Conservation (phyloP, 495 filamentous ascomycete genomes). For the Aspergillus leporis region DNA sequence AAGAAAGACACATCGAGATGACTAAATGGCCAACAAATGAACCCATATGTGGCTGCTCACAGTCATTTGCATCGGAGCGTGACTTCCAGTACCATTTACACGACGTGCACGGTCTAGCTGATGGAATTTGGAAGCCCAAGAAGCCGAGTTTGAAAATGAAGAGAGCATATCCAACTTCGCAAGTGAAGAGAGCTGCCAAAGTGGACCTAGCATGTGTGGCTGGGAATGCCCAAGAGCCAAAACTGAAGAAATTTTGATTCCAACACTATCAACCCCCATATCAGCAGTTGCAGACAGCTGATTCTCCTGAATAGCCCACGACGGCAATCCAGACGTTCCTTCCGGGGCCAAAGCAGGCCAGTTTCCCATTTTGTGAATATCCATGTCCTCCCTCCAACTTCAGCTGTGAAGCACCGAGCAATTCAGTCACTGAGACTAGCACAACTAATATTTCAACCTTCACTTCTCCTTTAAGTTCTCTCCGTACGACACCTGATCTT, state of each 20-base stretch:
- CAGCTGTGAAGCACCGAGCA: neutral
- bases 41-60: neutral
- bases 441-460: too few species aligned
- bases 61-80: neutral
- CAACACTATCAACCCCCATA: slow-evolving; percentile 1
- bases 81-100: slow-evolving; percentile 4
- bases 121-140: slow-evolving; percentile 1
- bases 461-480: too few species aligned
- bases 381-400: neutral
- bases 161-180: too few species aligned
- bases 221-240: neutral
- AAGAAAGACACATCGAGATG: neutral
- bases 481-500: too few species aligned
- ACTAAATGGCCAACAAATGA: neutral
- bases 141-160: neutral
- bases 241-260: slow-evolving; percentile 9
- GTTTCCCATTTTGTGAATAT: neutral
- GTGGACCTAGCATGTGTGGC: neutral
- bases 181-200: too few species aligned
- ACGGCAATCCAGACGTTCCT: neutral
- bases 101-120: neutral
- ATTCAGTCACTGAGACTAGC: neutral
- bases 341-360: neutral
- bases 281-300: neutral
- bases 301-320: neutral